Percentiles rank a stretch among this genome's conserved stretches.
Conservation (phyloP, 495 filamentous ascomycete species). For the Mytilinidion resinicola region DNA sequence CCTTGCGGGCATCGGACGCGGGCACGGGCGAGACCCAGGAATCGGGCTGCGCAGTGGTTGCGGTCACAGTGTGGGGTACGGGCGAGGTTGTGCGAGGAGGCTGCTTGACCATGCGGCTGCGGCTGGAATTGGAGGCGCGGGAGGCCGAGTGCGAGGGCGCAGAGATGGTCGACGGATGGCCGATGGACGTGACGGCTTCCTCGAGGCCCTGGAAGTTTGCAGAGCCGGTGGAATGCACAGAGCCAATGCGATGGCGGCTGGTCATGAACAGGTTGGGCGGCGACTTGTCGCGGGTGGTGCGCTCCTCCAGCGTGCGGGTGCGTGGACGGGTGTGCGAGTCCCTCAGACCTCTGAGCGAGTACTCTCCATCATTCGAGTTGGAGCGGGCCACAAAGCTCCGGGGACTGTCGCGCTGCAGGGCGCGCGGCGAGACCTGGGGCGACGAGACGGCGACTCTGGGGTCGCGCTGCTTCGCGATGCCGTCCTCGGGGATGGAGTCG, state of each 20-base stretch:
- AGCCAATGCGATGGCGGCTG: conserved; percentile 37
- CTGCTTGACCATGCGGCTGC: conserved; percentile 22
- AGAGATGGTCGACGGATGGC: conserved; percentile 25
- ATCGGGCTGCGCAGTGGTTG: conserved; percentile 26
- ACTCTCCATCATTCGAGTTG: conserved; percentile 26
- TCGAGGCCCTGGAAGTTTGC: conserved; percentile 27
- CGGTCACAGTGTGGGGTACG: conserved; percentile 12
- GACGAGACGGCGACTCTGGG: conserved; percentile 5
- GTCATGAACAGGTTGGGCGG: conserved; percentile 28
- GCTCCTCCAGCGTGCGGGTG: conserved; percentile 39
- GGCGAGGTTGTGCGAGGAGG: conserved; percentile 22
- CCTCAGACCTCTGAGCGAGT: conserved; percentile 14
- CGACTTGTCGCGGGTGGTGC: conserved; percentile 28
- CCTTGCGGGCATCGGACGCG: conserved; percentile 55
- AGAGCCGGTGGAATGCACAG: conserved; percentile 30
- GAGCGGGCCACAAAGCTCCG: conserved; percentile 23
- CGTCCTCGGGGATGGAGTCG: conserved; percentile 30
- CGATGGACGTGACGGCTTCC: conserved; percentile 28
- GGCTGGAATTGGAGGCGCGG: conserved; percentile 18
- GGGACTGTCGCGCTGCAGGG: conserved; percentile 7
- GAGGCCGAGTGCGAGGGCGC: conserved; percentile 17
- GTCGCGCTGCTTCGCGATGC: conserved; percentile 6
- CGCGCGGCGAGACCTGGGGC: conserved; percentile 24
- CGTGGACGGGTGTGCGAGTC: conserved; percentile 30
- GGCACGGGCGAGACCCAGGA: conserved; percentile 45